Percentiles rank a stretch among this genome's conserved stretches.
Conservation (phyloP, 768 basidiomycete genomes). For the Hortiboletus flavorubellus region DNA sequence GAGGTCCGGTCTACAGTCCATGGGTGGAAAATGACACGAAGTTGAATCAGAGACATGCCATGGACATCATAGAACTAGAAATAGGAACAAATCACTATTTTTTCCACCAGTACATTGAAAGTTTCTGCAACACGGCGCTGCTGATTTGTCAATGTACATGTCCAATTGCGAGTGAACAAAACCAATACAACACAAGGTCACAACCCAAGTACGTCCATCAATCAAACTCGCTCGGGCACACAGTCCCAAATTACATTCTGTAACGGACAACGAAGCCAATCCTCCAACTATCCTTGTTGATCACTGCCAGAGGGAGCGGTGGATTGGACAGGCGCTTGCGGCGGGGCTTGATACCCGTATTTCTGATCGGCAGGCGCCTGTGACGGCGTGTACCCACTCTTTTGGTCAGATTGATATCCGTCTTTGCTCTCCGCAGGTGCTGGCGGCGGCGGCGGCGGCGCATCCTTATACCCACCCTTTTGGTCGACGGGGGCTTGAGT, state of each 20-base stretch:
- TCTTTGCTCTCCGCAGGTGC: not conserved
- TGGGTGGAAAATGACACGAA: constrained; percentile 63
- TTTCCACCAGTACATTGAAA: too few relatives aligned
- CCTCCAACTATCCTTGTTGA: not conserved
- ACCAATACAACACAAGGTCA: not conserved
- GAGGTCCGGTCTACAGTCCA: constrained; percentile 78
- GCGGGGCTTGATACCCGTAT: not conserved
- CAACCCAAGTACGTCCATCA: not conserved
- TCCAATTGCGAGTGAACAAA: not conserved
- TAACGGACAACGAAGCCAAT: not conserved
- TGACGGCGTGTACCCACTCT: not conserved
- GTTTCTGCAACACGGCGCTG: not conserved
- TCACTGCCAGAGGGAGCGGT: not conserved
- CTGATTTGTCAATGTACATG: not conserved
- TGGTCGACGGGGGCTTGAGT: constrained; percentile 6
- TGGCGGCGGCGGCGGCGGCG: not conserved
- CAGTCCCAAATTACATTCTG: not conserved
- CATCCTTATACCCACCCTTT: not conserved
- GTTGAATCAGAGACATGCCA: not conserved
- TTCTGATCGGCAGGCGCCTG: not conserved
- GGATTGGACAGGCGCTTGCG: not conserved
- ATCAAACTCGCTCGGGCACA: not conserved
- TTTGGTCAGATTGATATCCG: not conserved
- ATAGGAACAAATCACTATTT: not conserved
- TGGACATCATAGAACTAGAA: not conserved